Evolutionary conservation across 106 monocot genomes (phyloP).

Genomic region (Allium fistulosum): DNA sequence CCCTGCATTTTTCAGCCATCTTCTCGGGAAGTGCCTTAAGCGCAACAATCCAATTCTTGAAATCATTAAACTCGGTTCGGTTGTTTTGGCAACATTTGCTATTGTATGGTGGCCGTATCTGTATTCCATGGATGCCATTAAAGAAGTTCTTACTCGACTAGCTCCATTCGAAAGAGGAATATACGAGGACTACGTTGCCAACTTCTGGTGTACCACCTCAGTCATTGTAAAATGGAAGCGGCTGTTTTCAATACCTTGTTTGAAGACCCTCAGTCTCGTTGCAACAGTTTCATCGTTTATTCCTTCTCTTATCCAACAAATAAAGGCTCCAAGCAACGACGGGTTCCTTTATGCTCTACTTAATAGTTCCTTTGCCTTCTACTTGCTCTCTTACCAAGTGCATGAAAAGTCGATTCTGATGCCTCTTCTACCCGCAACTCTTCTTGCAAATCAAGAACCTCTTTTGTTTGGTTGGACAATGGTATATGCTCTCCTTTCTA

Average conservation of each 20-base stretch:
- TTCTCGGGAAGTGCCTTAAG: constrained; percentile 75
- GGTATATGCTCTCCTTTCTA: constrained; percentile 63
- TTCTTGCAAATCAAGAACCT: constrained; percentile 75
- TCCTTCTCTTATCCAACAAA: constrained; percentile 81
- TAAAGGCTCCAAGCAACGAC: constrained; percentile 64
- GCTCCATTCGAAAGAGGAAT: constrained; percentile 99
- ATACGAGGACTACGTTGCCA: constrained; percentile 97
- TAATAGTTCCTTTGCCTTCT: constrained; percentile 92
- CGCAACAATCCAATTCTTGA: constrained; percentile 54
- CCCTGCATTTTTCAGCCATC: constrained; percentile 88
- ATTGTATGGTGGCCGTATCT: constrained; percentile 95
- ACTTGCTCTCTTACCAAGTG: constrained; percentile 94
- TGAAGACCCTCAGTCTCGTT: constrained; percentile 57
- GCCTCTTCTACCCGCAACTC: constrained; percentile 89
- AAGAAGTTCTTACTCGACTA: constrained; percentile 78
- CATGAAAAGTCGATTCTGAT: constrained; percentile 95
- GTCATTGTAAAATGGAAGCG: constrained; percentile 85
- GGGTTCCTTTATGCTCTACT: constrained; percentile 76
- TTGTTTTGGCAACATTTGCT: constrained; percentile 74
- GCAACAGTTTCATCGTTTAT: constrained; percentile 47
- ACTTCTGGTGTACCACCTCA: constrained; percentile 96
- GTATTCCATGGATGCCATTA: constrained; percentile 53
- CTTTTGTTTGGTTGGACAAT: constrained; percentile 55
- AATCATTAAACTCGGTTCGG: constrained; percentile 59
- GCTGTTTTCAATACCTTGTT: constrained; percentile 35